Evolutionary conservation across 2,329 filamentous ascomycete species (phyloP).

Genomic region (Calonectria montana): DNA sequence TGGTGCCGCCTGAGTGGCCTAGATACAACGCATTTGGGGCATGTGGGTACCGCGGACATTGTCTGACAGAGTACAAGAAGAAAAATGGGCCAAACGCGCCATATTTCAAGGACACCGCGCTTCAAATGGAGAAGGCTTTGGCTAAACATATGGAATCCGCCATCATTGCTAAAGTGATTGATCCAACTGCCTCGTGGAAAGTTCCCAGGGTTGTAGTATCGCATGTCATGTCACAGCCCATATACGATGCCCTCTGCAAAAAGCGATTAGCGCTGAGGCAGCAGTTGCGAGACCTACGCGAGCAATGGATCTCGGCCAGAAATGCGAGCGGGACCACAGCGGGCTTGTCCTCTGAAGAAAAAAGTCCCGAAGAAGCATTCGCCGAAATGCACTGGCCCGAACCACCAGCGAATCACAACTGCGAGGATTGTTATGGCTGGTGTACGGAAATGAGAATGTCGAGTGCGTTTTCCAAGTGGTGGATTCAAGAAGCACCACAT

Average conservation of each 20-base stretch:
- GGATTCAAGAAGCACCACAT: not conserved
- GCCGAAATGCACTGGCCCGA: not conserved
- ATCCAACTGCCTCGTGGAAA: not conserved
- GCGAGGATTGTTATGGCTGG: not conserved
- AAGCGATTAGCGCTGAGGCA: not conserved
- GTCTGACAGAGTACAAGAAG: not conserved
- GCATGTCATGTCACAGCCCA: not conserved
- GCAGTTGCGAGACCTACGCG: not conserved
- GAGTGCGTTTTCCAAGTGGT: not conserved
- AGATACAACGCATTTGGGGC: not conserved
- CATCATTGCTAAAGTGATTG: not conserved
- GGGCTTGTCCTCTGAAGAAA: not conserved
- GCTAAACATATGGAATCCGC: not conserved
- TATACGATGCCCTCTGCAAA: not conserved
- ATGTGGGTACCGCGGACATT: not conserved
- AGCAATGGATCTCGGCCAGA: not conserved
- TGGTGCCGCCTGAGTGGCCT: not conserved
- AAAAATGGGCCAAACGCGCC: not conserved
- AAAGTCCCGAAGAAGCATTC: not conserved
- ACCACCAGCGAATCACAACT: not conserved
- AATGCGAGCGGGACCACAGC: not conserved
- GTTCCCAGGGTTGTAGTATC: not conserved
- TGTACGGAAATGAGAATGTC: not conserved
- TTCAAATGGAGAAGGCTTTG: not conserved
- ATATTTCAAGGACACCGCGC: not conserved